Evolutionary conservation across 2,329 filamentous ascomycete genomes (phyloP), one percentile per base, ranked within the genome.

Genomic region (Grosmannia huntii): DNA sequence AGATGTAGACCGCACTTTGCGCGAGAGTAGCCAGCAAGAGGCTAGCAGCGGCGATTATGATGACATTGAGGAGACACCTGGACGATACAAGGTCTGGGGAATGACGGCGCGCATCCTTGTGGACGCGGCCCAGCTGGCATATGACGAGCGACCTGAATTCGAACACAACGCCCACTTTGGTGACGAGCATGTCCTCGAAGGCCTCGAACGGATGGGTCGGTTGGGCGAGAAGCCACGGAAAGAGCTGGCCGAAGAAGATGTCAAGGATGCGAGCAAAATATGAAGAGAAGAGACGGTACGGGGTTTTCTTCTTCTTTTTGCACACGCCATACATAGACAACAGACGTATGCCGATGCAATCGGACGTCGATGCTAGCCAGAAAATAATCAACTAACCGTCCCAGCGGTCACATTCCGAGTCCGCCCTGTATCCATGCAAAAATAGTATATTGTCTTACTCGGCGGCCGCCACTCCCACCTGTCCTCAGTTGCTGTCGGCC

Each of bases 101-200:
- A 92, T 97, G 89, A 97, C 92, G 57, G 92, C 90, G 3, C 77
- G 90, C 56, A 92, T 97, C 57, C 70, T 96, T 57, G 89, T 96
- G 5, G 92, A 97, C 72, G 86, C 87, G 5, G 91, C 92, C 38
- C 78, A 89, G 62, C 79, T 95, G 21, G 92, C 91, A 23, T 97
- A 94, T 69, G 86, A 73, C 2, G 80, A 87, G 72, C 83, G 89
- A 68, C 92, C 92, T 4, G 86, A 90, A 68, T 95, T 96, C 69
- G 89, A 95, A 73, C 78, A 82, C 63, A 82, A 82, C 57, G 65
- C 67, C 3, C 71, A 75, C 57, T 76, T 73, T 65, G 81, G 81
- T 5, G 81, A 84, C 64, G 74, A 78, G 66, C 66, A 68, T 5
- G 70, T 83, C 41, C 81, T 83, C 54, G 66, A 73, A 52, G 67